Evolutionary conservation across 805 yeast genomes (phyloP).

Genomic region (Ogataea nonfermentans): DNA sequence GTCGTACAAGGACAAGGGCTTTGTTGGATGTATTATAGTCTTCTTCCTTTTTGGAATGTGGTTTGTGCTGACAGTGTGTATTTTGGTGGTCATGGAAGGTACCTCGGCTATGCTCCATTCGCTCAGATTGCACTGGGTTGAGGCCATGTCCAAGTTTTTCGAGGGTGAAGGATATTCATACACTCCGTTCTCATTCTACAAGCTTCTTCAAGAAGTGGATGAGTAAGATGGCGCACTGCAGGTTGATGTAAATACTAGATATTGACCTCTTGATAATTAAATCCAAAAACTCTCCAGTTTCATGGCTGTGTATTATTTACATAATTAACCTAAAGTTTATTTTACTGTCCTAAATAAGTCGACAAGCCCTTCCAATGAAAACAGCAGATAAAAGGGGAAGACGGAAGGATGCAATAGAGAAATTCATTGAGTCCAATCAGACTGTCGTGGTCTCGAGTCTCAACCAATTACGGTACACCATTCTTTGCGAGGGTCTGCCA

Average conservation of each 20-base stretch:
- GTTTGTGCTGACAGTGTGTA: slow-evolving; percentile 67
- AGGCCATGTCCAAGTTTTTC: slow-evolving; percentile 76
- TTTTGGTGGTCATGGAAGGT: slow-evolving; percentile 77
- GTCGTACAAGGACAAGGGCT: slow-evolving; percentile 45
- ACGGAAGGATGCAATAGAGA: slow-evolving; percentile 54
- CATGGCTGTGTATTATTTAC: slow-evolving; percentile 10
- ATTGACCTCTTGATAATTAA: too few species aligned
- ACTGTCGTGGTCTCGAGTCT: slow-evolving; percentile 47
- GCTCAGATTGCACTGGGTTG: slow-evolving; percentile 78
- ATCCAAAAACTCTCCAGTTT: too few species aligned
- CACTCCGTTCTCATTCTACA: slow-evolving; percentile 56
- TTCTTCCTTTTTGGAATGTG: slow-evolving; percentile 69
- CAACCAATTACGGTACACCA: slow-evolving; percentile 51
- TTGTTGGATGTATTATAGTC: slow-evolving; percentile 54
- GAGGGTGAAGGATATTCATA: slow-evolving; percentile 74
- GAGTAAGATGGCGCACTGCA: neutral
- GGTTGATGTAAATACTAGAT: too few species aligned
- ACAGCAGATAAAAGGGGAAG: slow-evolving; percentile 35
- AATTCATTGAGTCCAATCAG: slow-evolving; percentile 44
- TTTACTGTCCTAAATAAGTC: slow-evolving; percentile 6
- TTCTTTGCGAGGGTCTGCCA: slow-evolving; percentile 46
- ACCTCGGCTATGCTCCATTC: slow-evolving; percentile 83
- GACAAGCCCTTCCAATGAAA: slow-evolving; percentile 21
- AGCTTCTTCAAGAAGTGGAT: slow-evolving; percentile 22
- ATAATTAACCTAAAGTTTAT: neutral